Percentiles rank a stretch among this genome's conserved stretches.
Conservation (phyloP, 371 early-diverging fungal species). For the Mucor saturninus region DNA sequence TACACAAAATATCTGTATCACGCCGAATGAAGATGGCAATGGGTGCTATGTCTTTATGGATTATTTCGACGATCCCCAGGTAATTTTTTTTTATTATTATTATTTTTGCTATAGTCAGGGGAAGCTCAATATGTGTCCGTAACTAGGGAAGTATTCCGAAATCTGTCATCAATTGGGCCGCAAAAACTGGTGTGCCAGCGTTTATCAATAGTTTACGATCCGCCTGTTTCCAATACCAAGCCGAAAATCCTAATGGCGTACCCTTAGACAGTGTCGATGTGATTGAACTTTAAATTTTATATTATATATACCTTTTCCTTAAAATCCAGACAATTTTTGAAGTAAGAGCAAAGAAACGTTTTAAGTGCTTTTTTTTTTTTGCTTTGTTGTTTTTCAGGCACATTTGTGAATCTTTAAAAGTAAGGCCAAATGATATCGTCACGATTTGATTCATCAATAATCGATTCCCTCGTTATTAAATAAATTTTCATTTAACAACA, state of each 20-base stretch:
- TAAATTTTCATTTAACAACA: too few relatives aligned
- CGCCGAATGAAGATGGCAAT: conserved; percentile 35
- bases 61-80: conserved; percentile 61
- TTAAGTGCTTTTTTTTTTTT: too few relatives aligned
- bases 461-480: too few relatives aligned
- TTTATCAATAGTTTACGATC: conserved; percentile 36
- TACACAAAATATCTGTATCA: conserved; percentile 50
- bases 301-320: too few relatives aligned
- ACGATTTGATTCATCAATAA: too few relatives aligned
- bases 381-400: too few relatives aligned
- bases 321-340: too few relatives aligned
- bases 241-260: conserved; percentile 20
- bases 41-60: conserved; percentile 54
- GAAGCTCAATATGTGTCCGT: neutral
- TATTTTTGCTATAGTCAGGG: neutral
- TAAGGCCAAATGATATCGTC: too few relatives aligned
- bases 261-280: conserved; percentile 6
- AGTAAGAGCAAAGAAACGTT: too few relatives aligned
- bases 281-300: conserved; percentile 8
- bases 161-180: conserved; percentile 55
- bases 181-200: conserved; percentile 50
- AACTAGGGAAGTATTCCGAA: conserved; percentile 53
- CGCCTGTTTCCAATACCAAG: conserved; percentile 30
- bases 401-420: too few relatives aligned
- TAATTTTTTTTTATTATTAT: conserved; percentile 19